Conservation (phyloP, 1,284 basidiomycete species). For the Stereum hirsutum region DNA sequence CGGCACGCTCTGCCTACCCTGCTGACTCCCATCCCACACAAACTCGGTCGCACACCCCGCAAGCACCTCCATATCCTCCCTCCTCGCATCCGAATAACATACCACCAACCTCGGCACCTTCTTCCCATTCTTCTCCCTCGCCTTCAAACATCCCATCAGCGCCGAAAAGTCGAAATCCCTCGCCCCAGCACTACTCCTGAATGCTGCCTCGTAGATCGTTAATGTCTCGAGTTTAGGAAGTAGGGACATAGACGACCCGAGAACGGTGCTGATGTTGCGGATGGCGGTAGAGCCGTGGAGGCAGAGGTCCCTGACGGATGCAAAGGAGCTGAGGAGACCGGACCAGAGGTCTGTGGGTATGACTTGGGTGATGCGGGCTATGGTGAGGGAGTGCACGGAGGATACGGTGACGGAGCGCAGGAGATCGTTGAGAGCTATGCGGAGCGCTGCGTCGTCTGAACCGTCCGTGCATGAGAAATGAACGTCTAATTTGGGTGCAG, state of each 20-base stretch:
- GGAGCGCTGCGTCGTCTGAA: conserved; percentile 4
- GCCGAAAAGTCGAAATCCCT: conserved; percentile 6
- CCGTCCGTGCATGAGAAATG: conserved; percentile 11
- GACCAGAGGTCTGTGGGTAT: conserved; percentile 4
- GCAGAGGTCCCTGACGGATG: conserved; percentile 10
- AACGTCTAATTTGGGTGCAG: conserved; percentile 9
- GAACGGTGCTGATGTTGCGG: conserved; percentile 8
- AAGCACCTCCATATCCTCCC: conserved; percentile 10
- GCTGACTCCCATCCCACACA: conserved; percentile 11
- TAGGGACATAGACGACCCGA: background rate
- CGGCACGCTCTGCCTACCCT: conserved; percentile 7
- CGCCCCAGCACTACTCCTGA: conserved; percentile 4
- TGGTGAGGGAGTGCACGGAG: conserved; percentile 8
- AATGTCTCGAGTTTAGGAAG: conserved; percentile 8
- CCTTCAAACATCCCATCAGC: conserved; percentile 5
- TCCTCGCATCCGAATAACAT: conserved; percentile 11
- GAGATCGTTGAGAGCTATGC: conserved; percentile 8
- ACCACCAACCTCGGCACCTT: conserved; percentile 7
- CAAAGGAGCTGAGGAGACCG: conserved; percentile 6
- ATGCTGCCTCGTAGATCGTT: conserved; percentile 10
- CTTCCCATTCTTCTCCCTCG: conserved; percentile 1
- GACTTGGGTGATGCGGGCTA: conserved; percentile 7
- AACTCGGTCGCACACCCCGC: conserved; percentile 6
- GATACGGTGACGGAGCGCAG: conserved; percentile 5
- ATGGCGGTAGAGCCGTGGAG: conserved; percentile 10